phyloP scores from a whole-genome alignment of 1,284 basidiomycete genomes.

The Trametes versicolor region DNA sequence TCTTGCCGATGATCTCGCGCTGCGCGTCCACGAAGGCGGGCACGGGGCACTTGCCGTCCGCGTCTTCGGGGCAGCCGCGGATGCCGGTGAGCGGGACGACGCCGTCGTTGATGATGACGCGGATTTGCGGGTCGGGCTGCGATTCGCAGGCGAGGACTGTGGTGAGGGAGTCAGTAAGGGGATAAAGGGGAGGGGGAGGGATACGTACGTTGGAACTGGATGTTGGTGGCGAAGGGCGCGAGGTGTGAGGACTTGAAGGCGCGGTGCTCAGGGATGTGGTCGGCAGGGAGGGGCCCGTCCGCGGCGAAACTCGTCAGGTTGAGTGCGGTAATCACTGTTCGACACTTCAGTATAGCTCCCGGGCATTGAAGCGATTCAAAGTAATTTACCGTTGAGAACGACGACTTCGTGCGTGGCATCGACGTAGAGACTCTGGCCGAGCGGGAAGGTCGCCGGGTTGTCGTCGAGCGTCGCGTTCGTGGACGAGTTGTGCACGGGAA shows the following conservation, averaged over 20 bases:
- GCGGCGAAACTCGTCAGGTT: conserved; percentile 78
- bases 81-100: conserved; percentile 84
- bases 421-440: conserved; percentile 84
- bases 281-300: conserved; percentile 74
- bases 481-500: conserved; percentile 73
- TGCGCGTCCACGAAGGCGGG: conserved; percentile 78
- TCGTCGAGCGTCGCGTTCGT: conserved; percentile 85
- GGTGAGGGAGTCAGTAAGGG: not conserved
- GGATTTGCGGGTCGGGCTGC: conserved; percentile 67
- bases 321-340: conserved; percentile 73
- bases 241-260: conserved; percentile 73
- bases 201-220: conserved; percentile 78
- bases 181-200: not conserved
- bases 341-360: conserved; percentile 3
- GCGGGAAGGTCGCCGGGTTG: conserved; percentile 79
- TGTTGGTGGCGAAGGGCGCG: conserved; percentile 81
- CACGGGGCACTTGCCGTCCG: conserved; percentile 85
- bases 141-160: conserved; percentile 68
- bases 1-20: conserved; percentile 70
- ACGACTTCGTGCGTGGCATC: conserved; percentile 90
- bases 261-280: conserved; percentile 71
- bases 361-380: not conserved
- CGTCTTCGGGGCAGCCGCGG: conserved; percentile 74
- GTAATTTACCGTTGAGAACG: conserved; percentile 72
- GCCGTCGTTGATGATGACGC: conserved; percentile 89